Evolutionary conservation across 192 early-diverging fungal genomes (phyloP), one percentile per base, ranked within the genome.

Genomic region (Entomortierella lignicola): DNA sequence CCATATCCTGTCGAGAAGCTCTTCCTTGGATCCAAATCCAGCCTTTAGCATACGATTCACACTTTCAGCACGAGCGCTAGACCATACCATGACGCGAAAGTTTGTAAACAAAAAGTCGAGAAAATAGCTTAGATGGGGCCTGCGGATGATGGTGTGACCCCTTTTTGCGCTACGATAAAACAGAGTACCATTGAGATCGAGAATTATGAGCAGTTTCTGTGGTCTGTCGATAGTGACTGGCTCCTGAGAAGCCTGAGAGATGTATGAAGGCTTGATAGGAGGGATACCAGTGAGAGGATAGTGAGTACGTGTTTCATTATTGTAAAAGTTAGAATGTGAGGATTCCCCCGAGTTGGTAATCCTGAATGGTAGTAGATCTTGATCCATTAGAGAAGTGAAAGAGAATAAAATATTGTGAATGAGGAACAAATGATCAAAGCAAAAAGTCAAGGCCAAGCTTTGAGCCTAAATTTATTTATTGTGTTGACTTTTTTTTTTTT

Each of bases 1-100:
- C 92, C 92, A 94, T n/a, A 88, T 80, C 0, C 75, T 55, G 31
- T 21, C 85, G 86, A 83, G n/a, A 63, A 25, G 15, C 4, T 29
- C 13, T 71, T 61, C 55, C 25, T 85, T 30, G 1, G 63, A 60
- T 1, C 59, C 71, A 71, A 93, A 86, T 39, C 77, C 25, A 12
- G 42, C 23, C 7, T 56, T 37, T n/a, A 90, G 43, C 90, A 93
- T 93, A 15, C 66, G 82, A 6, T 77, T 20, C 1, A 94, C 88
- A 43, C 83, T 92, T 0, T 34, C 25, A 2, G 81, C 81, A 21
- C 86, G 83, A 0, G 93, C 90, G 8, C 91, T 91, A 56, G 89
- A 91, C 93, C 93, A 94, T 7, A 94, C 72, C 89, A 92, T 90
- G 21, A 94, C 92, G 4, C 81, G 73, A 84, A 88, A 94, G 60